Base-by-base conservation (phyloP, 331 rosid species). In the Stylosanthes scabra region DNA sequence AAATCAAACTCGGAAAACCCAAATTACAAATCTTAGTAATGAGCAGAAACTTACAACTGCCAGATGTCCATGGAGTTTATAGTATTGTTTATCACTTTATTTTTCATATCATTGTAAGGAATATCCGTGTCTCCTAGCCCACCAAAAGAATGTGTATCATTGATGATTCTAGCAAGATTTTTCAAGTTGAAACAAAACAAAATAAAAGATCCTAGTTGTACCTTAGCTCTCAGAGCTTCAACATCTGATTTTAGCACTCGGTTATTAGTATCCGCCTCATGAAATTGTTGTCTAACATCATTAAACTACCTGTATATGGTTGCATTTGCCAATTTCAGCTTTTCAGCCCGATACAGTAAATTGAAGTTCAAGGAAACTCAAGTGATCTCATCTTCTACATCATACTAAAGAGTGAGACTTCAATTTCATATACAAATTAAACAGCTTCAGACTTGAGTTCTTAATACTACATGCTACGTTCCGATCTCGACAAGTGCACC, bases 221-320 rank as follows among this genome's bases (percentile, higher is more conserved):
- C 98, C 97, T 85, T 95, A 37, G 99, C 99, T 85, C 97, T 95
- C 80, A 95, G 66, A 4, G 98, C 99, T 78, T 95, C 98, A 25
- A 95, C 98, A 27, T 74, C 81, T 44, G 99, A 90, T 86, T 86
- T 90, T 4, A 92, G 83, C 34, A 95, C 97, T 47, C 94, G 80
- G 55, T 92, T 92, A 57, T 88, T 81, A 0, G 96, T 92, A 59
- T 84, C 90, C n/a, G 98, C 98, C 5, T 88, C 92, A 3, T 62
- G 83, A 71, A 81, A 87, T 47, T 92, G 98, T 27, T 92, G 93
- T 29, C 78, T 74, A 15, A 92, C 84, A 76, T 90, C 83, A 2
- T 71, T 58, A 14, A 90, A 86, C 49, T 90, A 97, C 76, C 77
- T 81, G 78, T 13, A 73, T 47, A 92, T 59, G 57, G 86, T 47